phyloP scores from a whole-genome alignment of 345 rosid species.

The Clausena lansium region DNA sequence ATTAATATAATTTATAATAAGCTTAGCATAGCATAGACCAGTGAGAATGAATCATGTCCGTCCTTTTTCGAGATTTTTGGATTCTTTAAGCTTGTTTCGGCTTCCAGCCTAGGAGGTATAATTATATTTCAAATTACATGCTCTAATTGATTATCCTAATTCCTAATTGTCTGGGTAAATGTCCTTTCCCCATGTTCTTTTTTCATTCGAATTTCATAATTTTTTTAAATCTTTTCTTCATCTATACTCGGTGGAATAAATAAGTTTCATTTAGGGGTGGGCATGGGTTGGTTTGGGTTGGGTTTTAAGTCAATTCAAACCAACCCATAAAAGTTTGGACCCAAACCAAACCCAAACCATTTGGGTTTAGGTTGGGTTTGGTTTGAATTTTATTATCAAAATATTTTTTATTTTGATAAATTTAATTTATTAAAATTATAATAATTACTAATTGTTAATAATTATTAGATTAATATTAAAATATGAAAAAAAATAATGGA shows the following conservation, averaged over 20 bases:
- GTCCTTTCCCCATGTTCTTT: constrained; percentile 16
- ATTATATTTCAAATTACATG: neutral
- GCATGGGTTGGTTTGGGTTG: too few relatives aligned
- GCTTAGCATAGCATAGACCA: constrained; percentile 19
- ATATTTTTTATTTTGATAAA: too few relatives aligned
- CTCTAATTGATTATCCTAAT: neutral
- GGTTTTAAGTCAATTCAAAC: too few relatives aligned
- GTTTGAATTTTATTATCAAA: too few relatives aligned
- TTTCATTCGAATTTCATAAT: neutral
- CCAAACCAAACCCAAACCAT: too few relatives aligned
- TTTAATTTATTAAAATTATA: too few relatives aligned
- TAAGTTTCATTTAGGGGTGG: neutral
- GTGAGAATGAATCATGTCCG: neutral
- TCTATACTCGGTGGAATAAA: neutral
- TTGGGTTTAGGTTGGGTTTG: too few relatives aligned
- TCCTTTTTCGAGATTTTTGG: neutral
- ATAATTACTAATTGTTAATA: too few relatives aligned
- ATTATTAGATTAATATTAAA: too few relatives aligned
- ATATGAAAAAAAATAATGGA: too few relatives aligned
- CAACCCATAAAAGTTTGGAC: too few relatives aligned
- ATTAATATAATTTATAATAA: neutral
- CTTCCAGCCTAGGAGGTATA: constrained; percentile 18
- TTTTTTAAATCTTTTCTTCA: neutral
- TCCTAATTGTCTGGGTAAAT: neutral
- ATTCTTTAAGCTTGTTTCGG: neutral